A percentile compares a stretch with the other conserved stretches of the same genome.
Conservation (phyloP, 2,329 filamentous ascomycete species). For the Teratosphaeria zuluensis region DNA sequence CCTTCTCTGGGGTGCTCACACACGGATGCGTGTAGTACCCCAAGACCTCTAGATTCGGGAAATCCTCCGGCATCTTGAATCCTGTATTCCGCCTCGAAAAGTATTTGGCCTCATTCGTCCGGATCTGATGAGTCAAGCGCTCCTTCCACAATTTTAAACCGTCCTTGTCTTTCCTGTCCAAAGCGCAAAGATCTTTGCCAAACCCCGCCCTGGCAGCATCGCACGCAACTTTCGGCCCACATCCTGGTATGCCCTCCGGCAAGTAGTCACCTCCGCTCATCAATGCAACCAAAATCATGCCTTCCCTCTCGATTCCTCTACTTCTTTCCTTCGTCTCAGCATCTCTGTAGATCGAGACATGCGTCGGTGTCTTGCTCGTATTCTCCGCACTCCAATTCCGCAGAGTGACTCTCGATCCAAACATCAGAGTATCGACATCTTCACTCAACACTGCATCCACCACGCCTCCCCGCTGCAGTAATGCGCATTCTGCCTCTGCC, state of each 20-base stretch:
- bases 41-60: conserved; percentile 70
- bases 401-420: conserved; percentile 71
- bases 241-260: conserved; percentile 76
- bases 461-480: conserved; percentile 69
- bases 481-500: conserved; percentile 89
- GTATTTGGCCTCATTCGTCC: conserved; percentile 71
- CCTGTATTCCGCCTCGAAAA: conserved; percentile 70
- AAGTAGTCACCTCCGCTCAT: conserved; percentile 95
- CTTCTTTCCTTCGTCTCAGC: conserved; percentile 43
- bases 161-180: conserved; percentile 50
- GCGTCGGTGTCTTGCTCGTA: conserved; percentile 58
- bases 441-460: conserved; percentile 93
- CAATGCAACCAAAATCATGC: conserved; percentile 87
- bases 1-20: conserved; percentile 54
- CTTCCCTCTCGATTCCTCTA: conserved; percentile 63
- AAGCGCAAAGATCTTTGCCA: conserved; percentile 60
- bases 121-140: conserved; percentile 62
- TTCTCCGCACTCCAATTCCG: conserved; percentile 73
- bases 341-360: conserved; percentile 72
- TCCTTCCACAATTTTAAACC: conserved; percentile 63
- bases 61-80: conserved; percentile 65
- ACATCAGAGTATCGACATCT: conserved; percentile 97
- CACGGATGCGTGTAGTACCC: conserved; percentile 82
- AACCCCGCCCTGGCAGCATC: conserved; percentile 86
- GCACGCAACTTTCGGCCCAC: conserved; percentile 78